Base-by-base conservation (phyloP, 202 grass and related monocot genomes). In the Schoenoplectus tabernaemontani region DNA sequence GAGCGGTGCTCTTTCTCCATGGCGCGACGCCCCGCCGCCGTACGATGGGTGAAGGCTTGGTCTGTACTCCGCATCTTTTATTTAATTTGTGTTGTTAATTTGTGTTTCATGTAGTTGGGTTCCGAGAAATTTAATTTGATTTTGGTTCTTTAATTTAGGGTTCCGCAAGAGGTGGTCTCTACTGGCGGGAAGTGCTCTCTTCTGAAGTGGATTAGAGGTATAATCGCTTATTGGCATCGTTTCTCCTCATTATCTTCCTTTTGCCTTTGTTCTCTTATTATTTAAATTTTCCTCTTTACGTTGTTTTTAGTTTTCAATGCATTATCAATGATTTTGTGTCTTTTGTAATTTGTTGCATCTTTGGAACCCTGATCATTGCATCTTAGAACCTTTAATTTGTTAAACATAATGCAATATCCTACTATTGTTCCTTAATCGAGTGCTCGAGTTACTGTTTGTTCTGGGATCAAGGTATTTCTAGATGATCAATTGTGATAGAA, bases 151-250 rank as follows among this genome's bases (percentile, higher is more conserved):
- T 66, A 15, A 47, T 73, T n/a, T 80, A 98, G 96, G 96, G 86
- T 98, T 87, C 86, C 91, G 50, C 91, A 92, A 81, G 91, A 95
- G 1, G 78, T 89, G 28, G 83, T 89, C 70, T 47, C 91, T 84
- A 83, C 85, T 7, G 95, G 95, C 70, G 95, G 88, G 13, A 87
- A 87, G n/a, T 98, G 95, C 64, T 62, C 69, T 30, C 91, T 98
- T 62, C 88, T 87, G 67, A 98, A 92, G 84, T 98, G 95, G 91
- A 88, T 98, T 78, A 82, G 89, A 87, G 95, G 95, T 98, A 88
- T 0, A 68, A 43, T 68, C 9, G 17, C 46, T 9, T 73, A 28
- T 74, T 53, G 4, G 26, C 24, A 33, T 53, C 7, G 48, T 48
- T 50, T 68, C 22, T 51, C 3, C 23, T 64, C 82, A 19, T 56